Evolutionary conservation across 176 grass and related monocot species (phyloP).

Genomic region (Bromus sterilis): DNA sequence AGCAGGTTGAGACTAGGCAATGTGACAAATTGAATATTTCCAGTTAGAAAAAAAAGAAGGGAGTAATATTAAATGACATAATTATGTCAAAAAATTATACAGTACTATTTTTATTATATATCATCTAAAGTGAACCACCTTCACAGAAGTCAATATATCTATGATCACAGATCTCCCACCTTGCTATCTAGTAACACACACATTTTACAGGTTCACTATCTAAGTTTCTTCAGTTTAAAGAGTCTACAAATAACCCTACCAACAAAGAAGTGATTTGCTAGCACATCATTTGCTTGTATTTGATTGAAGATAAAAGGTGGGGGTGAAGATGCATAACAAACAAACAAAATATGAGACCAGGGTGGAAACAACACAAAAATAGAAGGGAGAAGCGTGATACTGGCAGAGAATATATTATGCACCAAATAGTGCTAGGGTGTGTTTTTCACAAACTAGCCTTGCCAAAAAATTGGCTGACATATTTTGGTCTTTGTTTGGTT

Average conservation of each 20-base stretch:
- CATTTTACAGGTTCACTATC: background rate
- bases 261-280: background rate
- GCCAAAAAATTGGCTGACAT: too few relatives aligned
- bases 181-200: background rate
- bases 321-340: background rate
- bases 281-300: background rate
- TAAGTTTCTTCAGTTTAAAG: background rate
- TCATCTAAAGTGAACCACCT: background rate
- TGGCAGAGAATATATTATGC: background rate
- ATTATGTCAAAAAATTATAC: background rate
- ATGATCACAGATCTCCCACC: background rate
- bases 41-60: background rate
- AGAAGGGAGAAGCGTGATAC: background rate
- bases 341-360: background rate
- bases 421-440: background rate
- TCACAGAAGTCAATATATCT: background rate
- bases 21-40: background rate
- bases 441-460: too few relatives aligned
- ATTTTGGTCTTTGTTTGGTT: too few relatives aligned
- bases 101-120: background rate
- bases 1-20: slow-evolving; percentile 30
- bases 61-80: background rate
- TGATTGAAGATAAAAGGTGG: background rate
- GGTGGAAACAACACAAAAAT: background rate
- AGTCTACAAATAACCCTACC: background rate